phyloP scores from a whole-genome alignment of 495 filamentous ascomycete species.

The Jackrogersella minutella region DNA sequence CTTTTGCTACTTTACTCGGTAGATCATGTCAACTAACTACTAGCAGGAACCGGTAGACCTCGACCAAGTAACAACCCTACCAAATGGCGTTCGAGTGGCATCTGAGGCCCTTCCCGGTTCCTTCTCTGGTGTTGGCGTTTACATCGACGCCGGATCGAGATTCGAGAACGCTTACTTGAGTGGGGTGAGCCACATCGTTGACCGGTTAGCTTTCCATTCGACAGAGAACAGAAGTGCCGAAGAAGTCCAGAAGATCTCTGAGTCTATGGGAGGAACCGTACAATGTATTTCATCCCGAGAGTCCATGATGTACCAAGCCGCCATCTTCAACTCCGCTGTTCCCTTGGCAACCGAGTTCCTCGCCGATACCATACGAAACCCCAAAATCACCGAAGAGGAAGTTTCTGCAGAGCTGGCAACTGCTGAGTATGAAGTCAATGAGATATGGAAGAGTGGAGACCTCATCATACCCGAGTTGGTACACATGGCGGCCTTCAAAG shows the following conservation, averaged over 20 bases:
- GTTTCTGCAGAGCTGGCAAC: conserved; percentile 86
- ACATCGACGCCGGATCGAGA: conserved; percentile 94
- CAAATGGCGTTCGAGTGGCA: conserved; percentile 94
- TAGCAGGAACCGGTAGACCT: conserved; percentile 84
- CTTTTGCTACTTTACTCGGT: not conserved
- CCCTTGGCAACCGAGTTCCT: conserved; percentile 82
- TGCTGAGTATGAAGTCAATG: conserved; percentile 91
- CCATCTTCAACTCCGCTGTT: conserved; percentile 95
- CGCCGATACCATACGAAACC: conserved; percentile 93
- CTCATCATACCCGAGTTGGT: conserved; percentile 94
- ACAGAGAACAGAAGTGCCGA: conserved; percentile 76
- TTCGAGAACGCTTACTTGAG: conserved; percentile 88
- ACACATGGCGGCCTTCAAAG: conserved; percentile 92
- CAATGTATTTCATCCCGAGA: conserved; percentile 96
- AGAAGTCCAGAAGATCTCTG: conserved; percentile 85
- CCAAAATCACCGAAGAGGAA: conserved; percentile 88
- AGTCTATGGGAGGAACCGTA: conserved; percentile 90
- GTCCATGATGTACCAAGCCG: conserved; percentile 98
- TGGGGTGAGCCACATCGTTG: conserved; percentile 95
- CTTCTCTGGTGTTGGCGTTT: conserved; percentile 95
- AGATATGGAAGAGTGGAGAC: conserved; percentile 98
- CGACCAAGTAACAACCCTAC: conserved; percentile 85
- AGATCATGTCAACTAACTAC: conserved; percentile 25
- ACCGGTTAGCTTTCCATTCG: conserved; percentile 95
- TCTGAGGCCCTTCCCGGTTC: conserved; percentile 95